Percentiles rank a stretch among this genome's conserved stretches.
These are phyloP conservation scores for Candida anglica DNA, from an alignment of 805 yeast species.

Conservation along the genomic window DNA sequence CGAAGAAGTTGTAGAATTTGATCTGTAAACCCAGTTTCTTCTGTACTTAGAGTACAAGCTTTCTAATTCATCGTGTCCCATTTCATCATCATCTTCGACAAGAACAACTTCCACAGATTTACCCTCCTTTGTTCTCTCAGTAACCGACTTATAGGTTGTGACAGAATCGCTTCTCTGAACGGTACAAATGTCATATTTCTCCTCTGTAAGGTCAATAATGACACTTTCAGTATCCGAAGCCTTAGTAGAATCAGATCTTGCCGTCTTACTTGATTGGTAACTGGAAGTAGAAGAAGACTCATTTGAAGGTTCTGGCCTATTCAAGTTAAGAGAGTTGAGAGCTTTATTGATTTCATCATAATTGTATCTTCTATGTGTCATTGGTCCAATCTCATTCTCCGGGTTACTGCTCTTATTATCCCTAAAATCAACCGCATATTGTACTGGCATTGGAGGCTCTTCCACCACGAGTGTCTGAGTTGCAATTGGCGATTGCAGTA, in stretches of 20 bases:
- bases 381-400: neutral
- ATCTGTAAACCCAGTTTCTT: conserved; percentile 22
- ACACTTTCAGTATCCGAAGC: conserved; percentile 35
- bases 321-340: conserved; percentile 1
- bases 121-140: conserved; percentile 34
- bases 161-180: conserved; percentile 32
- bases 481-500: too few relatives aligned
- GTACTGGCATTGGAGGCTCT: conserved; percentile 35
- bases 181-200: conserved; percentile 33
- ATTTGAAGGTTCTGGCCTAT: neutral
- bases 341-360: conserved; percentile 5
- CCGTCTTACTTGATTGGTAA: conserved; percentile 26
- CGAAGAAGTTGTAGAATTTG: conserved; percentile 18
- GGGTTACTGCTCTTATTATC: conserved; percentile 12
- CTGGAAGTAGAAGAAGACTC: conserved; percentile 15
- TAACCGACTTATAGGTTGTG: conserved; percentile 35
- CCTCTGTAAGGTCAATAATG: conserved; percentile 39
- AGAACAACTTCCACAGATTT: conserved; percentile 39
- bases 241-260: conserved; percentile 22
- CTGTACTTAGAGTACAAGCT: conserved; percentile 41
- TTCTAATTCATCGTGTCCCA: conserved; percentile 25
- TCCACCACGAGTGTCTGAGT: conserved; percentile 22
- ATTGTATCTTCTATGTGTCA: conserved; percentile 2
- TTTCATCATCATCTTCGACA: conserved; percentile 27
- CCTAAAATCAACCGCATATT: conserved; percentile 39